Conservation (phyloP, 768 basidiomycete species). For the Phallus indusiatus region DNA sequence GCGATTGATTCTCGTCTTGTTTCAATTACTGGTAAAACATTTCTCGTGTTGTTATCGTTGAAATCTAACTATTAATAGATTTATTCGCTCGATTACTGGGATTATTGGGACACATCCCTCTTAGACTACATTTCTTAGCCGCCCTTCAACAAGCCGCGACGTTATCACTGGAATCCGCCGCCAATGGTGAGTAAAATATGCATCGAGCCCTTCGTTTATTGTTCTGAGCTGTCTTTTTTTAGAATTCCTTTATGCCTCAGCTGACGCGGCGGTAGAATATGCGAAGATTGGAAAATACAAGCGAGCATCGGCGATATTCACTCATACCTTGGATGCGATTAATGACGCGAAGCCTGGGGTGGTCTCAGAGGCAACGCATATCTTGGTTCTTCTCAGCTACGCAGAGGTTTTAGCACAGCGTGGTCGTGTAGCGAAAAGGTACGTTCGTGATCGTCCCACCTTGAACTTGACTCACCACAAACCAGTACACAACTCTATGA, state of each 20-base stretch:
- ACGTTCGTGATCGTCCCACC: neutral
- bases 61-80: conserved; percentile 26
- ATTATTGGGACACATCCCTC: conserved; percentile 53
- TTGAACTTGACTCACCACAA: neutral
- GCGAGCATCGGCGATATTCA: conserved; percentile 58
- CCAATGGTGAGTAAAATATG: conserved; percentile 34
- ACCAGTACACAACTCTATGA: conserved; percentile 18
- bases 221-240: conserved; percentile 1
- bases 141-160: conserved; percentile 54
- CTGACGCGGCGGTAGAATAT: conserved; percentile 74
- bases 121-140: conserved; percentile 60
- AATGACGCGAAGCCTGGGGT: conserved; percentile 24
- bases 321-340: conserved; percentile 39
- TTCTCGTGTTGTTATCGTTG: neutral
- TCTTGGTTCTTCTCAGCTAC: conserved; percentile 52
- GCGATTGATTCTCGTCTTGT: conserved; percentile 8
- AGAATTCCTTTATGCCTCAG: conserved; percentile 58
- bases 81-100: conserved; percentile 55
- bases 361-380: conserved; percentile 41
- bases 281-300: conserved; percentile 63
- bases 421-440: conserved; percentile 59
- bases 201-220: neutral
- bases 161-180: conserved; percentile 28
- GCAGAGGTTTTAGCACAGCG: conserved; percentile 54
- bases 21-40: conserved; percentile 36